These are phyloP conservation scores for Rhizophlyctis rosea DNA, from an alignment of 192 early-diverging fungal species.

Conservation along the genomic window DNA sequence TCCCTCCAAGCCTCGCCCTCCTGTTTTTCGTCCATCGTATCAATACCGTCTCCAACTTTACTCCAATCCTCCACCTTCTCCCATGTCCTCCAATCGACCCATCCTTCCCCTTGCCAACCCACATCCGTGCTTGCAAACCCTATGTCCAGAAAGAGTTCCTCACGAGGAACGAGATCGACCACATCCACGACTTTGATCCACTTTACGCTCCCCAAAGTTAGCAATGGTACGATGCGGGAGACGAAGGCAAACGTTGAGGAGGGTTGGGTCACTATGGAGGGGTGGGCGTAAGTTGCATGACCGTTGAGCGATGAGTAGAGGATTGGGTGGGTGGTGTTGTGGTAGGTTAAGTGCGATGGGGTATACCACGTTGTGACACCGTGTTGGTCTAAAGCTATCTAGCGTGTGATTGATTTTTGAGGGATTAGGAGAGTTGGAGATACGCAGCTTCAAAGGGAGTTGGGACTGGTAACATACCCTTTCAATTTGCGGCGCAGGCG, in stretches of 20 bases:
- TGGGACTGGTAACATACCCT: neutral
- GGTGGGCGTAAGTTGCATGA: slow-evolving; percentile 24
- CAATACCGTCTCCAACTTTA: no score
- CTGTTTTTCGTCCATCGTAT: slow-evolving; percentile 15
- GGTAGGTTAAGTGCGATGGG: neutral
- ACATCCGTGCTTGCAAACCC: slow-evolving; percentile 16
- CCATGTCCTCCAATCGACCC: slow-evolving; percentile 21
- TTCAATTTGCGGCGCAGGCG: no score
- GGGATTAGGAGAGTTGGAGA: neutral
- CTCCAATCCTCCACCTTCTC: slow-evolving; percentile 19
- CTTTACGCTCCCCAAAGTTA: slow-evolving; percentile 26
- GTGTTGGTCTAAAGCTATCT: slow-evolving; percentile 29
- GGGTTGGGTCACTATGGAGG: slow-evolving; percentile 19
- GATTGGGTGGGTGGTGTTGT: slow-evolving; percentile 18
- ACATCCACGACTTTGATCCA: slow-evolving; percentile 29
- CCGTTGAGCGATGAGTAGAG: slow-evolving; percentile 26
- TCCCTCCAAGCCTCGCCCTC: slow-evolving; percentile 12
- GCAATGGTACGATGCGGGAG: slow-evolving; percentile 22
- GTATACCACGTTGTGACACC: slow-evolving; percentile 13
- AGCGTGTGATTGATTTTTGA: no score
- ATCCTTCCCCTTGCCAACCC: slow-evolving; percentile 14
- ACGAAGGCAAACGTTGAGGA: slow-evolving; percentile 30
- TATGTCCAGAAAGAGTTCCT: no score
- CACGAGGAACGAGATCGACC: no score
- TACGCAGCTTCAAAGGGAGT: neutral